Base-by-base conservation (phyloP, 2,329 filamentous ascomycete genomes). In the Ophiocordyceps camponoti-saundersi region DNA sequence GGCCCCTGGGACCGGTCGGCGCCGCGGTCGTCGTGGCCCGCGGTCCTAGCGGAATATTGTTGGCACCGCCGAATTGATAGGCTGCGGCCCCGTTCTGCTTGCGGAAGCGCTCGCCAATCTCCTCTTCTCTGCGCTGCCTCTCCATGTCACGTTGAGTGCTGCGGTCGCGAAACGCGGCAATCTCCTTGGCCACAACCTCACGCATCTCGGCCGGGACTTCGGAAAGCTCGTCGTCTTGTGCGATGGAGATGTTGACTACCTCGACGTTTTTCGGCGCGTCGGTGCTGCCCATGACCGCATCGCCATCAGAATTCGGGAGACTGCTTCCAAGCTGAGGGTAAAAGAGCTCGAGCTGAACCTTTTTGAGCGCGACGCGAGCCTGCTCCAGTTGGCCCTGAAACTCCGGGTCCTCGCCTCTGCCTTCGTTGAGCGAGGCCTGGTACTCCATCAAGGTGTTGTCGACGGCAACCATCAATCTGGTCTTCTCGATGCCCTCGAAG, bases 141-240 rank as follows among this genome's bases (percentile, higher is more conserved):
- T 98, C 92, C 58, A 93, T 68, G 59, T 98, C 92, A 39, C 90
- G 76, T 50, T 84, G 79, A 49, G 80, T 95, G 55, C 90, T 95
- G 20, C 90, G 77, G 53, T 98, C 92, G 53, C 92, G 77, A 69
- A 98, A 98, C 0, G 89, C 85, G 0, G 87, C 81, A 56, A 98
- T 98, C 61, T 98, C 93, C 48, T 82, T 82, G 0, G 92, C 86
- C 16, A 98, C 92, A 0, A 87, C 89, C 60, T 94, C 92, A 22
- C 92, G 81, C 87, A 95, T 93, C 60, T 96, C 92, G 1, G 86
- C 82, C 0, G 92, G 92, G 44, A 98, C 95, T 57, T 98, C 92
- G 20, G 89, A 82, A 29, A 98, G 71, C 58, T 98, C 92, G 58
- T 98, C 93, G 52, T 98, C 92, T 46, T 84, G 77, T 1, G 82